Conservation (phyloP, 352 stramenopile species). For the Phytophthora sp. region DNA sequence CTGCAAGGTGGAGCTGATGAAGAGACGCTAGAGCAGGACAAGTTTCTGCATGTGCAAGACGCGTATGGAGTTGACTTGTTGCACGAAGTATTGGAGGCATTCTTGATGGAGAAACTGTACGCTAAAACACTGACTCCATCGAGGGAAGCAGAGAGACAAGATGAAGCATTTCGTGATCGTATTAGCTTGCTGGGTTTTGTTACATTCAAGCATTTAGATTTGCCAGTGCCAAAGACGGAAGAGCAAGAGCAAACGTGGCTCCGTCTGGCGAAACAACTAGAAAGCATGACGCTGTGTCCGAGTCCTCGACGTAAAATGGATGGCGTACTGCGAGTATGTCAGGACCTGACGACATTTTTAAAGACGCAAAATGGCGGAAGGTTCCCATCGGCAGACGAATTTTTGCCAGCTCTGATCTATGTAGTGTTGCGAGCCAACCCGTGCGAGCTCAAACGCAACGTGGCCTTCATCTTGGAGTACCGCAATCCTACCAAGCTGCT, state of each 20-base stretch:
- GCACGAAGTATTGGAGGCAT: slow-evolving; percentile 84
- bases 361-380: slow-evolving; percentile 44
- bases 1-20: slow-evolving; percentile 32
- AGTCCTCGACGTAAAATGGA: slow-evolving; percentile 90
- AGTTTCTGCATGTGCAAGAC: slow-evolving; percentile 42
- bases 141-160: slow-evolving; percentile 41
- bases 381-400: slow-evolving; percentile 91
- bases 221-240: slow-evolving; percentile 52
- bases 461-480: slow-evolving; percentile 90
- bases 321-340: slow-evolving; percentile 73
- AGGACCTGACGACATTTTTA: slow-evolving; percentile 75
- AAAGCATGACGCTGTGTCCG: slow-evolving; percentile 50
- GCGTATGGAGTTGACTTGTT: slow-evolving; percentile 55
- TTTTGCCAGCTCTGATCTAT: slow-evolving; percentile 92
- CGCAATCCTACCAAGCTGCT: slow-evolving; percentile 71
- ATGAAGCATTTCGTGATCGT: slow-evolving; percentile 65
- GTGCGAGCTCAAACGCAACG: slow-evolving; percentile 78
- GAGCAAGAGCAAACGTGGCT: slow-evolving; percentile 50
- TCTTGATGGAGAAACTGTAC: slow-evolving; percentile 92
- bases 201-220: slow-evolving; percentile 84
- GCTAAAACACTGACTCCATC: slow-evolving; percentile 67
- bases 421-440: slow-evolving; percentile 89
- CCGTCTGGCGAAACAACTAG: slow-evolving; percentile 49
- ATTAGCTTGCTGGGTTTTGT: slow-evolving; percentile 84
- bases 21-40: slow-evolving; percentile 5